Base-by-base conservation (phyloP, 108 stramenopile species). In the Aurantiochytrium sp. region DNA sequence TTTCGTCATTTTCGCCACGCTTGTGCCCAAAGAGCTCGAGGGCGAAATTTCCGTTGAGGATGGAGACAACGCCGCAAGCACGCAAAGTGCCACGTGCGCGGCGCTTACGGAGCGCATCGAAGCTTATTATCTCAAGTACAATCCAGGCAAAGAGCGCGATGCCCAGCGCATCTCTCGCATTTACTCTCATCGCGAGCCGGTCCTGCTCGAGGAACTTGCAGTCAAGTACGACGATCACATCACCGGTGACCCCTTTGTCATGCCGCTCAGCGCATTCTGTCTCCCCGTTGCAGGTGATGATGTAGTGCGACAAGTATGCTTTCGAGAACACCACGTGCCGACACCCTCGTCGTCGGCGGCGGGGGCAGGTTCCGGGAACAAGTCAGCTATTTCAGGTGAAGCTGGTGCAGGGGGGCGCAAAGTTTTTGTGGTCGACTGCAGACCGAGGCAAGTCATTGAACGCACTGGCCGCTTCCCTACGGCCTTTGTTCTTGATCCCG, bases 11-110 rank as follows among this genome's bases (percentile, higher is more conserved):
- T 14, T 83, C 51, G 76, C 76, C 51, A 83, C 76, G 49, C 45
- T 83, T 53, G 25, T 83, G 19, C 76, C 76, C 76, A 83, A 83
- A 53, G 76, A 83, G 76, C 45, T 83, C n/a, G 49, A 83, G 51
- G 51, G 12, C 12, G 76, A 53, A 16, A 23, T 83, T 25, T 12
- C 25, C 1, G 14, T 23, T 3, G 64, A 69, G 25, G 64, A 69
- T 42, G 6, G 64, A 69, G 35, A 10, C 14, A 42, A 53, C 45
- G 19, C 45, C 12, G 76, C 45, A 83, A 6, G 25, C 35, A 35
- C 35, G 35, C 35, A 35, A 35, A 35, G 35, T 35, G 0, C 76
- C 4, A 47, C 51, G 0, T 83, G 76, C 76, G 23, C 51, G 28
- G 51, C 76, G n/a, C 51, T 83, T 0, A 83, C 12, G n/a, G 76